These are phyloP conservation scores for Aureobasidium mangrovei DNA, from an alignment of 2,329 filamentous ascomycete genomes.

Conservation along the genomic window DNA sequence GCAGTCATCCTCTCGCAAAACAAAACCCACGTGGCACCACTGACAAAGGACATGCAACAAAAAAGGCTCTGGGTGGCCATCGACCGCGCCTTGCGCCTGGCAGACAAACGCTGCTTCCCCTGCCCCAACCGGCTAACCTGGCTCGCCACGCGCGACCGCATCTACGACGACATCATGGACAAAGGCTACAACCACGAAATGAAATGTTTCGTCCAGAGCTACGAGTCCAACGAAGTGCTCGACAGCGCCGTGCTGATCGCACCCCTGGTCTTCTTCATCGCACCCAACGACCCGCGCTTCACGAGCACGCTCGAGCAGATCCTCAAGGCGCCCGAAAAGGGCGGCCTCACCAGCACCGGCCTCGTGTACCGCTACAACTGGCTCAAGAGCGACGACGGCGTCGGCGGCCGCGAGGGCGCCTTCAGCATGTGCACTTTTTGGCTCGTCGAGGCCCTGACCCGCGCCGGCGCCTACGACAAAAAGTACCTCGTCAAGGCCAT, in stretches of 20 bases:
- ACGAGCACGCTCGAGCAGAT: conserved; percentile 63
- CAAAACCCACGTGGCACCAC: too few relatives aligned
- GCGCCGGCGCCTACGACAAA: conserved; percentile 48
- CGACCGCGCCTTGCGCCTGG: conserved; percentile 35
- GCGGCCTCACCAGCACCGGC: conserved; percentile 60
- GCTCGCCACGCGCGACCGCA: conserved; percentile 55
- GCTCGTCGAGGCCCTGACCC: conserved; percentile 69
- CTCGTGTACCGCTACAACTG: conserved; percentile 70
- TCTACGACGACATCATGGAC: conserved; percentile 72
- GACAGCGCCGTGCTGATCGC: conserved; percentile 70
- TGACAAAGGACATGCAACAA: background rate
- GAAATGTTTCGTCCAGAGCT: conserved; percentile 65
- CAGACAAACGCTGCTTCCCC: conserved; percentile 58
- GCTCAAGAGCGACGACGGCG: conserved; percentile 58
- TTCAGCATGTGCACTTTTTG: conserved; percentile 80
- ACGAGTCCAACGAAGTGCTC: conserved; percentile 59
- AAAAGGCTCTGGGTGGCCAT: conserved; percentile 61
- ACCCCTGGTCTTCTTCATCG: conserved; percentile 70
- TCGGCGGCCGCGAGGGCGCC: conserved; percentile 65
- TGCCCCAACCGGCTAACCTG: conserved; percentile 51
- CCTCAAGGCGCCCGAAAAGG: conserved; percentile 62
- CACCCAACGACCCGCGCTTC: conserved; percentile 69
- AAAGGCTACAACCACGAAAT: conserved; percentile 65
- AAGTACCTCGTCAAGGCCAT: conserved; percentile 53
- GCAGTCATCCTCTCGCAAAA: too few relatives aligned